Percentiles rank a stretch among this genome's conserved stretches.
These are phyloP conservation scores for Gyromitra esculenta DNA, from an alignment of 2,329 filamentous ascomycete species.

Conservation along the genomic window DNA sequence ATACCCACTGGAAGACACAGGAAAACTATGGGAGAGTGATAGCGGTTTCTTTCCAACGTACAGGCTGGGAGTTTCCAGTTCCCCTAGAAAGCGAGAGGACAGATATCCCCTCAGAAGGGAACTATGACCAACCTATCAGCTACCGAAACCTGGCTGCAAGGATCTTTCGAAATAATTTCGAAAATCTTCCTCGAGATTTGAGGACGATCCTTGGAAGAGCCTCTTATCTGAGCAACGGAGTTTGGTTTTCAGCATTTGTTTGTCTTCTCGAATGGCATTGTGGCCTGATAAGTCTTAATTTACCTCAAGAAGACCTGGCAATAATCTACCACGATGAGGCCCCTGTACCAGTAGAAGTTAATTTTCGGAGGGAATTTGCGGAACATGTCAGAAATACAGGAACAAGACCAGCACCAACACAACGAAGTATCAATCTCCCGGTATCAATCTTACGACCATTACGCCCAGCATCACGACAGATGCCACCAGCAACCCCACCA, in stretches of 20 bases:
- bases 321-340: conserved; percentile 21
- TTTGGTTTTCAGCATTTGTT: conserved; percentile 30
- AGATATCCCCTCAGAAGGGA: conserved; percentile 1
- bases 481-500: conserved; percentile 10
- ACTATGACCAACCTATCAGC: conserved; percentile 15
- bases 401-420: background rate
- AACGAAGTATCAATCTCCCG: background rate
- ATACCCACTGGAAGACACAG: conserved; percentile 6
- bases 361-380: conserved; percentile 20
- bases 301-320: conserved; percentile 24
- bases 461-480: background rate
- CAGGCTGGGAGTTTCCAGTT: conserved; percentile 35
- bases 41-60: background rate
- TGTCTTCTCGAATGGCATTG: conserved; percentile 37
- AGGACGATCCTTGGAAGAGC: background rate
- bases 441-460: background rate
- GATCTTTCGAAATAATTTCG: conserved; percentile 29
- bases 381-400: background rate
- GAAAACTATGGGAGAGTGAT: conserved; percentile 25
- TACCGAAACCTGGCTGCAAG: conserved; percentile 30
- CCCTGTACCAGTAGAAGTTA: conserved; percentile 2
- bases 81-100: background rate
- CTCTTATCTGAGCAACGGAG: conserved; percentile 22
- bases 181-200: background rate
- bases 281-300: conserved; percentile 8